Percentiles rank a stretch among this genome's conserved stretches.
phyloP scores from a whole-genome alignment of 2,329 filamentous ascomycete species.

The Lecanicillium sp. region DNA sequence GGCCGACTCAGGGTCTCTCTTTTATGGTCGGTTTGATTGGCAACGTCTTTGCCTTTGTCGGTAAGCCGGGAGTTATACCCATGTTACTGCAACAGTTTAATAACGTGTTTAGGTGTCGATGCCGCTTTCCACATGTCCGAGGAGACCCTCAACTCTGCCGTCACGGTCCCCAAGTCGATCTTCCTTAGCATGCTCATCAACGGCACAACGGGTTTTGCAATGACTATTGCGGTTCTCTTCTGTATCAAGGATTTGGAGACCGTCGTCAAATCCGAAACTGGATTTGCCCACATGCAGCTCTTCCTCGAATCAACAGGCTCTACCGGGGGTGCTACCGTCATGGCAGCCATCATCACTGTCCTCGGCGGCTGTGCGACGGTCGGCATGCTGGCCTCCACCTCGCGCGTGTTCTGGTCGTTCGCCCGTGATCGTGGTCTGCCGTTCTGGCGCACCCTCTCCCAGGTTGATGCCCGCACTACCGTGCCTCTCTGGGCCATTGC shows the following conservation, averaged over 20 bases:
- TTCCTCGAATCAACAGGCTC: conserved; percentile 47
- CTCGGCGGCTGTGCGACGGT: conserved; percentile 44
- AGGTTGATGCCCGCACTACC: conserved; percentile 21
- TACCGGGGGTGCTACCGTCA: conserved; percentile 41
- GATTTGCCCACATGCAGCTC: conserved; percentile 54
- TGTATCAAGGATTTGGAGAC: conserved; percentile 40
- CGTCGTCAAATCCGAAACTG: conserved; percentile 38
- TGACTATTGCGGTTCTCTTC: conserved; percentile 50
- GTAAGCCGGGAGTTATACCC: conserved; percentile 13
- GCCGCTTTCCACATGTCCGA: conserved; percentile 25
- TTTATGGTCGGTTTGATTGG: conserved; percentile 41
- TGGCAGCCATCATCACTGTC: conserved; percentile 44
- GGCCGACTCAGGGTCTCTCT: conserved; percentile 25
- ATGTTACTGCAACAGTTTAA: neutral
- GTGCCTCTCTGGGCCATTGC: conserved; percentile 25
- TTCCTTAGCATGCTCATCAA: conserved; percentile 45
- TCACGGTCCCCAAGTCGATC: conserved; percentile 45
- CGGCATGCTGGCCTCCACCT: conserved; percentile 51
- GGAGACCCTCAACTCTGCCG: conserved; percentile 39
- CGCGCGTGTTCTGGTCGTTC: conserved; percentile 52
- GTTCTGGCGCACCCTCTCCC: conserved; percentile 24
- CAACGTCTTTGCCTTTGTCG: conserved; percentile 31
- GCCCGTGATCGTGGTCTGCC: conserved; percentile 29
- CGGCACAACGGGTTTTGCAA: conserved; percentile 47
- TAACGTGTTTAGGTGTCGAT: conserved; percentile 16